phyloP scores from a whole-genome alignment of 192 early-diverging fungal genomes.

The Lobulomyces angularis region DNA sequence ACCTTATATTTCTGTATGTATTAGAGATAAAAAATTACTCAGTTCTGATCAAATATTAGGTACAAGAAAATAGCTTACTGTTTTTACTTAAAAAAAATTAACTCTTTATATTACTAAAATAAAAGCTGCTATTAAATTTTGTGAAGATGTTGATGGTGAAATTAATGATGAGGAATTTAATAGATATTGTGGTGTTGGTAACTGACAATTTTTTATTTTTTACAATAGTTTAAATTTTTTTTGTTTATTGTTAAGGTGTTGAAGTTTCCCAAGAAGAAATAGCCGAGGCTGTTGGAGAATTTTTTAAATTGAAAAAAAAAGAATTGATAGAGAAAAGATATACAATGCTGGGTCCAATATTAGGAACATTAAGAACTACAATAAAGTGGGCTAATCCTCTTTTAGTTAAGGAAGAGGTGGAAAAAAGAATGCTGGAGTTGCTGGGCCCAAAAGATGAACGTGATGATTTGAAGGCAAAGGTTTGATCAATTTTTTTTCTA shows the following conservation, averaged over 20 bases:
- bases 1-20: constrained; percentile 68
- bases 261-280: constrained; percentile 70
- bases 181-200: constrained; percentile 84
- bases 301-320: constrained; percentile 55
- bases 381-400: constrained; percentile 85
- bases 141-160: constrained; percentile 36
- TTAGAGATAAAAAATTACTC: constrained; percentile 48
- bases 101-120: not conserved
- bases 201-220: constrained; percentile 8
- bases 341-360: constrained; percentile 58
- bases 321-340: constrained; percentile 76
- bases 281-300: constrained; percentile 39
- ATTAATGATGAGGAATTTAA: constrained; percentile 67
- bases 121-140: constrained; percentile 83
- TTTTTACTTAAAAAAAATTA: not conserved
- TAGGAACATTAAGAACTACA: constrained; percentile 58
- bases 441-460: constrained; percentile 98
- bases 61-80: constrained; percentile 13
- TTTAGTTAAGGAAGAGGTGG: constrained; percentile 77
- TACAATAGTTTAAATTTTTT: not conserved
- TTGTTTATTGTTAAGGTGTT: constrained; percentile 45
- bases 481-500: constrained; percentile 13
- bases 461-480: constrained; percentile 53
- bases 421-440: constrained; percentile 66
- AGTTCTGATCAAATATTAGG: constrained; percentile 78